Evolutionary conservation across 1,284 basidiomycete genomes (phyloP).

Genomic region (Trichosporon sp.): DNA sequence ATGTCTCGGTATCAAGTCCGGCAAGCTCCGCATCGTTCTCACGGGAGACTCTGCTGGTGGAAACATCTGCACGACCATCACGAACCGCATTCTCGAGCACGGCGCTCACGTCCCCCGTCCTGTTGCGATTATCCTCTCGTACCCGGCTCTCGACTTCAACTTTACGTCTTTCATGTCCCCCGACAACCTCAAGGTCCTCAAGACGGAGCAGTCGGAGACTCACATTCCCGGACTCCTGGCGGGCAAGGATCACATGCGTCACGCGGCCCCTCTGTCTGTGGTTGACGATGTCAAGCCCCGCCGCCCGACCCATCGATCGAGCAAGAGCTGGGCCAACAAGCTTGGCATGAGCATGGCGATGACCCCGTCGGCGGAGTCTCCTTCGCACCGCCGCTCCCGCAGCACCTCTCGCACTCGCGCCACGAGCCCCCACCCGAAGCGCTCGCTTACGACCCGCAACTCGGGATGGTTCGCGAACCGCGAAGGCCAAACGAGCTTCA

Average conservation of each 20-base stretch:
- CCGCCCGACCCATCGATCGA: constrained; percentile 3
- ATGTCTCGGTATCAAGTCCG: constrained; percentile 69
- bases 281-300: constrained; percentile 59
- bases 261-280: constrained; percentile 80
- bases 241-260: constrained; percentile 82
- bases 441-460: constrained; percentile 34
- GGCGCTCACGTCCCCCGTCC: constrained; percentile 58
- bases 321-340: constrained; percentile 53
- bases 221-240: constrained; percentile 60
- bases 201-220: constrained; percentile 69
- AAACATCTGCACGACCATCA: constrained; percentile 72
- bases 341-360: constrained; percentile 18
- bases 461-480: constrained; percentile 55
- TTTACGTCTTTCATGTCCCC: constrained; percentile 97
- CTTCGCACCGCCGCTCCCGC: constrained; percentile 3
- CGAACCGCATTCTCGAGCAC: constrained; percentile 76
- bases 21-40: constrained; percentile 67
- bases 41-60: constrained; percentile 90
- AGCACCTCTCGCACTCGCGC: constrained; percentile 22
- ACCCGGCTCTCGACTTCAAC: constrained; percentile 80
- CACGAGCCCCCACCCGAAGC: constrained; percentile 17
- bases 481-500: constrained; percentile 41
- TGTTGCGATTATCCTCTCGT: constrained; percentile 72
- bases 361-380: background rate
- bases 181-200: constrained; percentile 72